Conservation (phyloP, 108 stramenopile genomes). For the Cylindrotheca closterium region DNA sequence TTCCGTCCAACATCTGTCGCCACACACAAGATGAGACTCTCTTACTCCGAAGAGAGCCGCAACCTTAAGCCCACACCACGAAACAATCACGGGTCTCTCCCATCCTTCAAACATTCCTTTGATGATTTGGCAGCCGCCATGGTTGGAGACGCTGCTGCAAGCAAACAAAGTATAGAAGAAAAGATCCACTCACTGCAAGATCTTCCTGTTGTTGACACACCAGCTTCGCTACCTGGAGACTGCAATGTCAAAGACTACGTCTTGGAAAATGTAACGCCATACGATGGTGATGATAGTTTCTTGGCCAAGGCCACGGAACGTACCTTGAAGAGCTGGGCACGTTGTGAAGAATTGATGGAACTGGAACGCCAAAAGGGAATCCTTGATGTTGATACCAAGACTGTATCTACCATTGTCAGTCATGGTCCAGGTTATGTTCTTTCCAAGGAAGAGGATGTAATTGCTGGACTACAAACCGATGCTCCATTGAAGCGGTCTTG, state of each 20-base stretch:
- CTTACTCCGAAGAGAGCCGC: slow-evolving; percentile 9
- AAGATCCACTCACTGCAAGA: background rate
- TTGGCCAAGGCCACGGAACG: slow-evolving; percentile 50
- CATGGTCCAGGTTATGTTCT: slow-evolving; percentile 65
- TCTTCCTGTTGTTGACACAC: slow-evolving; percentile 16
- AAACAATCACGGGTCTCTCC: slow-evolving; percentile 25
- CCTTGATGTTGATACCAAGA: slow-evolving; percentile 53
- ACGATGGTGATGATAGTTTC: slow-evolving; percentile 53
- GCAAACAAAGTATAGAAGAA: background rate
- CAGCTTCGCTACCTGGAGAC: slow-evolving; percentile 49
- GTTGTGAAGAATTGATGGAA: slow-evolving; percentile 44
- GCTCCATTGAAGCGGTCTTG: slow-evolving; percentile 58
- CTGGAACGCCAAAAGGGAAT: slow-evolving; percentile 50
- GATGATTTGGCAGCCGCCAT: background rate
- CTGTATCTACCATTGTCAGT: slow-evolving; percentile 56
- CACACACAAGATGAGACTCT: background rate
- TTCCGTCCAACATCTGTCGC: slow-evolving; percentile 8
- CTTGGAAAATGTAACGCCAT: slow-evolving; percentile 36
- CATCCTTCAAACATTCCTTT: slow-evolving; percentile 10
- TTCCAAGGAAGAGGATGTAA: slow-evolving; percentile 59
- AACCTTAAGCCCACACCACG: background rate
- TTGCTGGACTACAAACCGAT: slow-evolving; percentile 64
- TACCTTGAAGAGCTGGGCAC: slow-evolving; percentile 42
- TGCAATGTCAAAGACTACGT: slow-evolving; percentile 63
- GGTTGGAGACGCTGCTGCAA: background rate